phyloP scores from a whole-genome alignment of 2,329 filamentous ascomycete species.

The Cercospora brassicicola region DNA sequence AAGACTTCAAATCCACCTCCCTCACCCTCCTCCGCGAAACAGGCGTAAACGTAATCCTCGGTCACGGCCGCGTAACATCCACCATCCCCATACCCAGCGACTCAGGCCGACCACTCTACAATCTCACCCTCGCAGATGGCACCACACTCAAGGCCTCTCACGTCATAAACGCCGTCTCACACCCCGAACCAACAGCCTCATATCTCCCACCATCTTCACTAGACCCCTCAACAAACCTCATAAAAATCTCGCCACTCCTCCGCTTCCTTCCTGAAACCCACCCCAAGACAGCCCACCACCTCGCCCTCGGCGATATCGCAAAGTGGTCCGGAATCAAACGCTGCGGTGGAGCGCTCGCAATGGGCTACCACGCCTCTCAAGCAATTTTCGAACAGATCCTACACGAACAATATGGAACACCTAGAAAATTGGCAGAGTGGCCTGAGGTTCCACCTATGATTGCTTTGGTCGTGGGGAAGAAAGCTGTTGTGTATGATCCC shows the following conservation, averaged over 20 bases:
- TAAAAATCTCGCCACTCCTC: slow-evolving; percentile 62
- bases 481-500: slow-evolving; percentile 20
- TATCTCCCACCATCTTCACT: slow-evolving; percentile 62
- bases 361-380: slow-evolving; percentile 64
- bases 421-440: slow-evolving; percentile 12
- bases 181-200: slow-evolving; percentile 60
- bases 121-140: slow-evolving; percentile 62
- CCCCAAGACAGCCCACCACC: slow-evolving; percentile 60
- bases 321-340: slow-evolving; percentile 78
- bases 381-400: slow-evolving; percentile 68
- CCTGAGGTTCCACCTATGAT: slow-evolving; percentile 20
- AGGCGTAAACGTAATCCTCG: slow-evolving; percentile 66
- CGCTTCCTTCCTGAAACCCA: slow-evolving; percentile 56
- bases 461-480: slow-evolving; percentile 20
- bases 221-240: slow-evolving; percentile 61
- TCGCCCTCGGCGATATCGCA: slow-evolving; percentile 68
- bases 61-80: slow-evolving; percentile 55
- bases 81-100: slow-evolving; percentile 46
- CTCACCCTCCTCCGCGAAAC: slow-evolving; percentile 59
- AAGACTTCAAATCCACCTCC: slow-evolving; percentile 65
- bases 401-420: slow-evolving; percentile 34
- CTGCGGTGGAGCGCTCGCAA: slow-evolving; percentile 72
- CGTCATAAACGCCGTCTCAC: slow-evolving; percentile 69
- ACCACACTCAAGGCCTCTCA: slow-evolving; percentile 61
- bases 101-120: slow-evolving; percentile 32